Evolutionary conservation across 192 early-diverging fungal genomes (phyloP), one percentile per base, ranked within the genome.

Genomic region (Lobosporangium transversale): DNA sequence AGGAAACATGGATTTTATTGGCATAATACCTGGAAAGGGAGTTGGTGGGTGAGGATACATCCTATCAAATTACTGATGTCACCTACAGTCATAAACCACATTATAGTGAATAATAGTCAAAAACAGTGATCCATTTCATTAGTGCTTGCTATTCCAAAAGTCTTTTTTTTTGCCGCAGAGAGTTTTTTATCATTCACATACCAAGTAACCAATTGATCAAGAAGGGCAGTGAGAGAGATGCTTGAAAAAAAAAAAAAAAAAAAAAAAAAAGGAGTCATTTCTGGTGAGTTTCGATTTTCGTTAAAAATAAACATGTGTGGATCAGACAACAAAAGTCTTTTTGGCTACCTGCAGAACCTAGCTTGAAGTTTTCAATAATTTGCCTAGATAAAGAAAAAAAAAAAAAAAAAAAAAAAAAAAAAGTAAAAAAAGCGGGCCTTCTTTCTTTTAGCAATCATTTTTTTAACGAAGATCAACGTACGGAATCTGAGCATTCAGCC

Each of bases 401-500:
- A 23, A 17, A 14, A 40, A 21, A 4, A 20, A 30, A 14, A 5
- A 18, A 6, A 3, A 23, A 57, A 12, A 33, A 11, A 59, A 29
- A 27, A 6, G 20, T 17, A 40, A 27, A 31, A n/a, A 35, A 42
- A 8, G 8, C n/a, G n/a, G n/a, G n/a, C n/a, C n/a, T n/a, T n/a
- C n/a, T n/a, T n/a, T n/a, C n/a, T n/a, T n/a, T n/a, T n/a, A n/a
- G n/a, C n/a, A n/a, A n/a, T n/a, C n/a, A n/a, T n/a, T n/a, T n/a
- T n/a, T n/a, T n/a, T n/a, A n/a, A 54, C 37, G 8, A 40, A 40
- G 7, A 40, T 36, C 20, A 24, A 86, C 83, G 74, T 90, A 90
- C 79, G 89, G 90, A 32, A 91, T 63, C 78, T 92, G 90, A 18
- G 90, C 90, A 79, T 87, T 91, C 30, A 92, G 36, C 90, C 89